Percentiles rank a stretch among this genome's conserved stretches.
Evolutionary conservation across 805 yeast species (phyloP).

Genomic region (Spathaspora hagerdaliae): DNA sequence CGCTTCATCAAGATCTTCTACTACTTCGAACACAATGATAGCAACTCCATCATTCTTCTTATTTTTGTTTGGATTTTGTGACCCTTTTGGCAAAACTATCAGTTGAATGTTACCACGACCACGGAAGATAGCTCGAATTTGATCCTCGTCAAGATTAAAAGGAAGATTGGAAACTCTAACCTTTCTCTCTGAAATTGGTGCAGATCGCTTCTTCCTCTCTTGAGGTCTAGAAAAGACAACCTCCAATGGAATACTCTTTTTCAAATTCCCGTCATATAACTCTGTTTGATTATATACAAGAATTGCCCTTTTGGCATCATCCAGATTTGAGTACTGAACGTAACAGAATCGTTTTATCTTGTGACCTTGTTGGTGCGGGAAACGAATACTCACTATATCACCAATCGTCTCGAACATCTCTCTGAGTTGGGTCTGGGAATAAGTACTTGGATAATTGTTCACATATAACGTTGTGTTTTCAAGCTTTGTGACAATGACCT

Average conservation of each 20-base stretch:
- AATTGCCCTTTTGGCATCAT: constrained; percentile 45
- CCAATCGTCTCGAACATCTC: constrained; percentile 40
- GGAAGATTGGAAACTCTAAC: constrained; percentile 39
- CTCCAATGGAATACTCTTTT: constrained; percentile 34
- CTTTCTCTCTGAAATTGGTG: constrained; percentile 53
- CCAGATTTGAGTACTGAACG: constrained; percentile 47
- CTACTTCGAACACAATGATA: constrained; percentile 47
- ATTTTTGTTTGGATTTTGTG: constrained; percentile 22
- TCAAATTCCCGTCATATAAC: constrained; percentile 22
- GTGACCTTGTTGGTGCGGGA: constrained; percentile 59
- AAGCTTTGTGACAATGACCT: constrained; percentile 44
- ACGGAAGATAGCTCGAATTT: constrained; percentile 39
- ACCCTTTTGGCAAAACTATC: constrained; percentile 42
- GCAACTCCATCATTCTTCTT: constrained; percentile 60
- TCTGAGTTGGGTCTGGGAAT: constrained; percentile 34
- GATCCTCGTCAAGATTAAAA: constrained; percentile 36
- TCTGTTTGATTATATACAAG: constrained; percentile 33
- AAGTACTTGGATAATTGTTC: constrained; percentile 66
- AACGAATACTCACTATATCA: constrained; percentile 45
- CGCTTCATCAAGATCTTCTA: constrained; percentile 46
- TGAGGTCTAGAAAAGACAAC: constrained; percentile 65
- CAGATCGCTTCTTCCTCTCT: constrained; percentile 33
- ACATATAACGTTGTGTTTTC: constrained; percentile 60
- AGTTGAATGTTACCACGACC: constrained; percentile 52
- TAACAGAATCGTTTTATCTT: constrained; percentile 69